A percentile compares a stretch with the other conserved stretches of the same genome.
Conservation (phyloP, 225 moss, liverwort and hornwort species). For the Rhytidiadelphus loreus region DNA sequence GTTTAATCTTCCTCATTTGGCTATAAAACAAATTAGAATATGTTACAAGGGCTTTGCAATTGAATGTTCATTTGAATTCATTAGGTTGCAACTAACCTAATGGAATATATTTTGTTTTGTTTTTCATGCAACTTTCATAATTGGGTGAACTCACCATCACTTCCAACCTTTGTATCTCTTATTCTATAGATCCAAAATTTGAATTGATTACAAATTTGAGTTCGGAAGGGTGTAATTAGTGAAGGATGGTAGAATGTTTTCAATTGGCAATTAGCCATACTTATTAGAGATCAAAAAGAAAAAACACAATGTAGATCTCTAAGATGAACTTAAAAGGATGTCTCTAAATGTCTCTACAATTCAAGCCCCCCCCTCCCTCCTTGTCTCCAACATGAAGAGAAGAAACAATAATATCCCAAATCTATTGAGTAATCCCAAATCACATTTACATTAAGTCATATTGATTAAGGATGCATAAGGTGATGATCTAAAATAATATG, state of each 20-base stretch:
- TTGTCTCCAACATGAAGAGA: background rate
- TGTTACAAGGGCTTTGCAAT: background rate
- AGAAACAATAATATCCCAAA: background rate
- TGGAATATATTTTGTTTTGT: background rate
- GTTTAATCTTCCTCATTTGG: background rate
- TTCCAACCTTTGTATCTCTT: background rate
- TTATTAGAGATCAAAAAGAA: background rate
- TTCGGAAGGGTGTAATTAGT: background rate
- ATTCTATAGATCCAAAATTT: background rate
- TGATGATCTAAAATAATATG: background rate
- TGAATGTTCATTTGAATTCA: background rate
- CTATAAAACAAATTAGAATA: background rate
- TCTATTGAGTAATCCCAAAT: background rate
- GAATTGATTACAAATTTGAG: background rate
- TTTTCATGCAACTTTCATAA: background rate
- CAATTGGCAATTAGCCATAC: background rate
- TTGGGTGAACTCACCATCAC: background rate
- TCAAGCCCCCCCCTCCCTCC: background rate
- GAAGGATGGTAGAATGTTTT: background rate
- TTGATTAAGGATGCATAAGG: background rate
- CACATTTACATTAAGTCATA: background rate
- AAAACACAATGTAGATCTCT: background rate
- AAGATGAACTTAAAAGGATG: background rate
- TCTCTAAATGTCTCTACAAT: background rate
- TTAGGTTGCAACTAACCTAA: background rate